Evolutionary conservation across 345 rosid genomes (phyloP).

Genomic region (Draba incana): DNA sequence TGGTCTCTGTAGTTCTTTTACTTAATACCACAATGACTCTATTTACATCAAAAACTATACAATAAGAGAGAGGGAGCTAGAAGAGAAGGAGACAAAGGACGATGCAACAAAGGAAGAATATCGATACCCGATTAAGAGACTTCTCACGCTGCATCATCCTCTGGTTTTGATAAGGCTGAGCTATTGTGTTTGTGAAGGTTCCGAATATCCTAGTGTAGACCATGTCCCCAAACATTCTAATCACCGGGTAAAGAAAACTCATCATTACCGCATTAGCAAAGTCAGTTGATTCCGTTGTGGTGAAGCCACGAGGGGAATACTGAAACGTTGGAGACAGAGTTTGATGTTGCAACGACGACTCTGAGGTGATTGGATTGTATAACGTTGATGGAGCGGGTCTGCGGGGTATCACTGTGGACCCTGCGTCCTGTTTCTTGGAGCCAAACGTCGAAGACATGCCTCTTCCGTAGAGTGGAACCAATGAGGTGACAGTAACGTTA

Average conservation of each 20-base stretch:
- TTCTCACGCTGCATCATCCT: constrained; percentile 67
- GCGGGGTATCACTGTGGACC: constrained; percentile 52
- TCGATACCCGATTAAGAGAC: constrained; percentile 74
- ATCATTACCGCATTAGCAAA: constrained; percentile 50
- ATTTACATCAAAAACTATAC: constrained; percentile 37
- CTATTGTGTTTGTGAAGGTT: constrained; percentile 52
- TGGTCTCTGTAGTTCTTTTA: not conserved
- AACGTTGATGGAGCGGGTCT: constrained; percentile 54
- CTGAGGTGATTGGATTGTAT: constrained; percentile 20
- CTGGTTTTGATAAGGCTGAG: constrained; percentile 54
- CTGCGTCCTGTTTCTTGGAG: constrained; percentile 33
- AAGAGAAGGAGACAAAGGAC: constrained; percentile 65
- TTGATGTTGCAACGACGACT: constrained; percentile 28
- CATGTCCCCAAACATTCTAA: constrained; percentile 72
- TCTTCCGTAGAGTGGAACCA: constrained; percentile 92
- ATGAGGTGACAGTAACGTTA: constrained; percentile 53
- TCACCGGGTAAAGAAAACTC: constrained; percentile 51
- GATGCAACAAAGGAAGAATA: constrained; percentile 76
- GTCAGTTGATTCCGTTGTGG: constrained; percentile 45
- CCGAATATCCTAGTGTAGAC: constrained; percentile 54
- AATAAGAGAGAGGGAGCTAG: constrained; percentile 19
- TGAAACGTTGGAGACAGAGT: constrained; percentile 32
- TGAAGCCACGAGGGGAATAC: constrained; percentile 44
- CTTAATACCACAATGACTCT: constrained; percentile 17
- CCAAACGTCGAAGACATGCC: constrained; percentile 49